A percentile compares a stretch with the other conserved stretches of the same genome.
phyloP scores from a whole-genome alignment of 2,329 filamentous ascomycete genomes.

The Trichoderma afroharzianum region DNA sequence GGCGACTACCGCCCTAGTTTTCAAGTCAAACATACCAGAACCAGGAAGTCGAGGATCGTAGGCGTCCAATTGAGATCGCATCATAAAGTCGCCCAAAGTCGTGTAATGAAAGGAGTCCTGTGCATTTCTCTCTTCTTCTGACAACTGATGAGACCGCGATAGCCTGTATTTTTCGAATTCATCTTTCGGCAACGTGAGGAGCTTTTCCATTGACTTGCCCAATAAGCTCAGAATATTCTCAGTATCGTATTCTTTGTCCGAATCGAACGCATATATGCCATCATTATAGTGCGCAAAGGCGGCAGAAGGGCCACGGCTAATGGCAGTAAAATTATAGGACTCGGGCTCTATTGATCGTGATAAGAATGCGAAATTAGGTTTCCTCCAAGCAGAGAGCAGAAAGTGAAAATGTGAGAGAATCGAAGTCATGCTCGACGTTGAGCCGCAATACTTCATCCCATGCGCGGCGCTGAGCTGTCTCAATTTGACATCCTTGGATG shows the following conservation, averaged over 20 bases:
- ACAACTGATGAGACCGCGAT: conserved; percentile 62
- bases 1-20: conserved; percentile 86
- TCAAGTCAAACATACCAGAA: conserved; percentile 91
- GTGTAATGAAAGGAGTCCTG: conserved; percentile 86
- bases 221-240: conserved; percentile 87
- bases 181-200: conserved; percentile 76
- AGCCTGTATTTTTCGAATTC: conserved; percentile 84
- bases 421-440: conserved; percentile 93
- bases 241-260: conserved; percentile 85
- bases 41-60: conserved; percentile 82
- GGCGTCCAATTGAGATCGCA: conserved; percentile 93
- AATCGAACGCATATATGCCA: conserved; percentile 89
- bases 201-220: conserved; percentile 94
- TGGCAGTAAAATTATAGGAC: conserved; percentile 63
- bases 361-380: conserved; percentile 62
- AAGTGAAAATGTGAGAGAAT: conserved; percentile 89
- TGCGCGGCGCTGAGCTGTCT: conserved; percentile 63
- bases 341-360: conserved; percentile 64
- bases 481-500: conserved; percentile 75
- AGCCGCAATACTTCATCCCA: conserved; percentile 81
- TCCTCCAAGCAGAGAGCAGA: conserved; percentile 79
- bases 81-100: conserved; percentile 79
- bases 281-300: conserved; percentile 80
- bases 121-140: conserved; percentile 66
- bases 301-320: conserved; percentile 70